Conservation (phyloP, 2,329 filamentous ascomycete genomes). For the Phaeosphaeria sp. region DNA sequence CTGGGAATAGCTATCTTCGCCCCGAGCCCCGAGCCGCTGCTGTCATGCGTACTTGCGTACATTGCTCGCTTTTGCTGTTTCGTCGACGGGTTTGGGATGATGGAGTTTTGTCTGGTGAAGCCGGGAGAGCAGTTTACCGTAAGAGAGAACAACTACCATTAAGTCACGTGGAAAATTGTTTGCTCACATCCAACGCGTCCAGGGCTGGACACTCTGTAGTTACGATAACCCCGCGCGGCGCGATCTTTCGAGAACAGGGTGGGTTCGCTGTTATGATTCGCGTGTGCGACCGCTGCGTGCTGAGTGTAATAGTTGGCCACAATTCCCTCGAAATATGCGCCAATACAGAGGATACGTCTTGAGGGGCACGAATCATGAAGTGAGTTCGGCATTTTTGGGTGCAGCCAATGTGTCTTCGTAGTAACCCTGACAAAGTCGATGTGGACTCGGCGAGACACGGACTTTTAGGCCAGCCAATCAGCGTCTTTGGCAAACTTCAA, state of each 20-base stretch:
- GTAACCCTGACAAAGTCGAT: background rate
- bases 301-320: too few relatives aligned
- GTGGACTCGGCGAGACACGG: background rate
- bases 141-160: background rate
- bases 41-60: background rate
- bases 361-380: background rate
- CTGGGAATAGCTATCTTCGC: constrained; percentile 24
- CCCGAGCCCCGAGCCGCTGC: background rate
- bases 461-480: background rate
- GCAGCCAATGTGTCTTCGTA: background rate
- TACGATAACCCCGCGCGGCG: too few relatives aligned
- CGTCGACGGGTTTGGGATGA: background rate
- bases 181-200: background rate
- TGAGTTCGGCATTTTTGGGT: background rate
- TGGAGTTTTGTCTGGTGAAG: background rate
- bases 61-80: background rate
- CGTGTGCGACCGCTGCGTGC: too few relatives aligned
- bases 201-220: background rate
- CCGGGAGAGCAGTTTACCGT: background rate
- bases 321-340: too few relatives aligned
- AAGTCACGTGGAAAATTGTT: background rate
- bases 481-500: background rate
- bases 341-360: too few relatives aligned
- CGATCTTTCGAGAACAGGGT: too few relatives aligned
- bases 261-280: too few relatives aligned